These are phyloP conservation scores for Spathaspora girioi DNA, from an alignment of 805 yeast genomes.

Conservation along the genomic window DNA sequence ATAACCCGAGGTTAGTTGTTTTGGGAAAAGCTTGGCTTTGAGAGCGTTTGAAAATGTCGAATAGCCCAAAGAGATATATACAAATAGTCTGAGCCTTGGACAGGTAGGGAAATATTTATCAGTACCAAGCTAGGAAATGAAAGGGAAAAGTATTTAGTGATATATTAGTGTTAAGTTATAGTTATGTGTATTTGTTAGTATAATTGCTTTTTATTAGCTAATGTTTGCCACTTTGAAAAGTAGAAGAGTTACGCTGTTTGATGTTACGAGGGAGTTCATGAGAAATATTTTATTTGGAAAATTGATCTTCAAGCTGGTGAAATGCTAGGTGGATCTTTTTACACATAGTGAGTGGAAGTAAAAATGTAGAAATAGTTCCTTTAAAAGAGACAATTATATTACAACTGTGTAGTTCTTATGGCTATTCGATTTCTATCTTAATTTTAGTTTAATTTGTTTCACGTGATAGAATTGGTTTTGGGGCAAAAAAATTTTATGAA, in stretches of 20 bases:
- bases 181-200: not conserved
- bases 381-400: too few relatives aligned
- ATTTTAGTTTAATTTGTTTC: not conserved
- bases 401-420: too few relatives aligned
- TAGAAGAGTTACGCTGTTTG: too few relatives aligned
- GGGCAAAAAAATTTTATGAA: not conserved
- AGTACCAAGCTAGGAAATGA: not conserved
- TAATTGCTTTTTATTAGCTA: not conserved
- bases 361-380: too few relatives aligned
- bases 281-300: too few relatives aligned
- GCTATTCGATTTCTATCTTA: too few relatives aligned
- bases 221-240: not conserved
- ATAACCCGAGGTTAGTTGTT: not conserved
- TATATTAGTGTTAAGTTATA: not conserved
- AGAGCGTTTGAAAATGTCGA: not conserved
- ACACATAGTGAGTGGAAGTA: too few relatives aligned
- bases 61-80: not conserved
- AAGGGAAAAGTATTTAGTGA: not conserved
- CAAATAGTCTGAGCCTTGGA: not conserved
- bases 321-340: too few relatives aligned
- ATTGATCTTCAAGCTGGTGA: too few relatives aligned
- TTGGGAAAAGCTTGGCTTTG: not conserved
- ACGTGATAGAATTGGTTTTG: not conserved
- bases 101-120: not conserved
- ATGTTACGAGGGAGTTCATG: too few relatives aligned